Evolutionary conservation across 2,329 filamentous ascomycete genomes (phyloP).

Genomic region (Trichoderma brevicompactum): DNA sequence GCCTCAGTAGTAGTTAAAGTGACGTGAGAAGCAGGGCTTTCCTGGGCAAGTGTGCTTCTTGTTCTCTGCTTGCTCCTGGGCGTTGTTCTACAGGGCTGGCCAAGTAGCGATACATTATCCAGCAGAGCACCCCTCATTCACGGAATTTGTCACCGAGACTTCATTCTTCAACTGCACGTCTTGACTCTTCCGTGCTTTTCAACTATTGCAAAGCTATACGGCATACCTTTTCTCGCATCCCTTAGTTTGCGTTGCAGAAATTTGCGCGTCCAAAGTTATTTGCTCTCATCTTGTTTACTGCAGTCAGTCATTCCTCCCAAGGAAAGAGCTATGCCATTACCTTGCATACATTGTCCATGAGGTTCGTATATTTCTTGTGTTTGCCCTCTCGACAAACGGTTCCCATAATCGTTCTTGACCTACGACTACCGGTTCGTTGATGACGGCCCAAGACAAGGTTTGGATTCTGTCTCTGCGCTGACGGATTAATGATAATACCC

Average conservation of each 20-base stretch:
- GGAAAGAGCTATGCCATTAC: conserved; percentile 23
- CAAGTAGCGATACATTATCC: conserved; percentile 28
- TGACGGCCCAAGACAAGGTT: conserved; percentile 25
- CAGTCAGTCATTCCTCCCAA: background rate
- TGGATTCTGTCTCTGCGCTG: conserved; percentile 24
- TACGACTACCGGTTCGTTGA: conserved; percentile 5
- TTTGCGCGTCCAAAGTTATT: background rate
- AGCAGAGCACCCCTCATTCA: conserved; percentile 25
- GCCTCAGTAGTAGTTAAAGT: conserved; percentile 23
- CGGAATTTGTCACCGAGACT: conserved; percentile 18
- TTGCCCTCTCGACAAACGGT: conserved; percentile 11
- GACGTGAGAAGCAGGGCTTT: conserved; percentile 29
- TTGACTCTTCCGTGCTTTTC: conserved; percentile 5
- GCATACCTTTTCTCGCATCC: background rate
- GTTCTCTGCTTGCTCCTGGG: conserved; percentile 23
- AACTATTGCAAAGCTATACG: conserved; percentile 8
- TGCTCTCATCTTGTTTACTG: conserved; percentile 14
- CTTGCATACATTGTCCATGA: conserved; percentile 23
- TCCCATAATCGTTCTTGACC: conserved; percentile 4
- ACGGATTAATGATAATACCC: conserved; percentile 23
- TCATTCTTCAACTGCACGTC: conserved; percentile 4
- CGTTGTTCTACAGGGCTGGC: conserved; percentile 7
- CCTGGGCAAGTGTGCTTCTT: conserved; percentile 17
- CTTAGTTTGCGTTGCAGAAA: conserved; percentile 15
- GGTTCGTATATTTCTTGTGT: conserved; percentile 26